Evolutionary conservation across 345 rosid genomes (phyloP).

Genomic region (Isatis tinctoria): DNA sequence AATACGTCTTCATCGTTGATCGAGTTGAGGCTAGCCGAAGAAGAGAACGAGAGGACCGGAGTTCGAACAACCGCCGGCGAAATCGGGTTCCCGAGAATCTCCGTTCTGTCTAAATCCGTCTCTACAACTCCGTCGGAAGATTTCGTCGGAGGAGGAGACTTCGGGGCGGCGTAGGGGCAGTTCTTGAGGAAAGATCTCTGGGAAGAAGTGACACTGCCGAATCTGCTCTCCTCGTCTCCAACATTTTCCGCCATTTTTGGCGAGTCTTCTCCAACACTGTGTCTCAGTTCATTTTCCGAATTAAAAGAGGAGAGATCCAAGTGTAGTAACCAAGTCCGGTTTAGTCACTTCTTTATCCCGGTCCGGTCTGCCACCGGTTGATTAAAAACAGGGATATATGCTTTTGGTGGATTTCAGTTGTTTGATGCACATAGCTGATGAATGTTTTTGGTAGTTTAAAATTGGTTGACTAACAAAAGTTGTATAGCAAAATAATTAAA

Average conservation of each 20-base stretch:
- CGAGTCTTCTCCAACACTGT: neutral
- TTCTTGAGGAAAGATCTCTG: constrained; percentile 1
- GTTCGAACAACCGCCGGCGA: neutral
- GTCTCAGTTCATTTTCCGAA: neutral
- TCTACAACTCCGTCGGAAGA: neutral
- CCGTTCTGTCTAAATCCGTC: neutral
- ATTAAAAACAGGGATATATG: no score
- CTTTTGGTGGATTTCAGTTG: no score
- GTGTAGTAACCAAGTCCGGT: neutral
- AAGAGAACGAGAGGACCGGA: constrained; percentile 8
- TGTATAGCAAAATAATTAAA: neutral
- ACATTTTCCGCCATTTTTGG: constrained; percentile 14
- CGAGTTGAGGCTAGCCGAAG: constrained; percentile 16
- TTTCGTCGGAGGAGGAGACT: neutral
- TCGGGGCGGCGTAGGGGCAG: constrained; percentile 9
- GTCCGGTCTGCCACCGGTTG: neutral
- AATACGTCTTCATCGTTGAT: constrained; percentile 17
- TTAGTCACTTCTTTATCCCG: neutral
- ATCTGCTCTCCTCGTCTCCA: constrained; percentile 11
- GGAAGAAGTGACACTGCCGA: constrained; percentile 26
- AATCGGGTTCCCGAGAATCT: constrained; percentile 1
- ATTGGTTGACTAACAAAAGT: neutral
- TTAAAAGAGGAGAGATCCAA: neutral
- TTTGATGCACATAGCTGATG: no score
- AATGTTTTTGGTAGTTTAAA: neutral